phyloP scores from a whole-genome alignment of 2,329 filamentous ascomycete species.

The Cryphonectria japonica region DNA sequence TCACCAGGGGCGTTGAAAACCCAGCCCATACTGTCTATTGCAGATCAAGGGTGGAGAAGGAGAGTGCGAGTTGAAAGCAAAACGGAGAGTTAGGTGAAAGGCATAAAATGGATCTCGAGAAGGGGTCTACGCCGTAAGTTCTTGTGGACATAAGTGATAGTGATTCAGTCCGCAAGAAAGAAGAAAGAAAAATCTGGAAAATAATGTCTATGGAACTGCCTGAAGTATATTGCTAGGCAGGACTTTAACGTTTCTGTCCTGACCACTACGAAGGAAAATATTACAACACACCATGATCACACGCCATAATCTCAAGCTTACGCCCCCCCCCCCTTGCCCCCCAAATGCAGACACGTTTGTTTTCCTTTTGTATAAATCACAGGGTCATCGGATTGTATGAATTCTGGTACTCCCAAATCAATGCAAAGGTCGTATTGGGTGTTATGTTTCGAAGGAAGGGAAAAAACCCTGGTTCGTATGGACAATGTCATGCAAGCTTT shows the following conservation, averaged over 20 bases:
- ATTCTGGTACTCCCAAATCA: neutral
- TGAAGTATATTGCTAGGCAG: neutral
- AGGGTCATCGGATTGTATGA: neutral
- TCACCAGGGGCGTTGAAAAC: constrained; percentile 6
- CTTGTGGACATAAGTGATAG: neutral
- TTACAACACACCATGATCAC: neutral
- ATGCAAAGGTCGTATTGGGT: neutral
- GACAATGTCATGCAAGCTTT: neutral
- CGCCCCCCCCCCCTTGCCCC: neutral
- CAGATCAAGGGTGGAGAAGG: neutral
- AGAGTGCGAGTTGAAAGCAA: neutral
- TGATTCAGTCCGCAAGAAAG: neutral
- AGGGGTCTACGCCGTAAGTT: neutral
- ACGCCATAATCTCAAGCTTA: neutral
- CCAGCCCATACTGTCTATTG: constrained; percentile 12
- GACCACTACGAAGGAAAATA: neutral
- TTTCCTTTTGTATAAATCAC: neutral
- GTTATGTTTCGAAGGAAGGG: neutral
- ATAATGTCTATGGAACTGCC: neutral
- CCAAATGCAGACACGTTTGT: neutral
- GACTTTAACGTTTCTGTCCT: neutral
- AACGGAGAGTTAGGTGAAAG: neutral
- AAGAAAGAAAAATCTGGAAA: neutral
- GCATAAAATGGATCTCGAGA: neutral
- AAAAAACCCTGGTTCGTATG: neutral